Conservation (phyloP, 208 protist genomes). For the Herpetomonas samuelpessoai region DNA sequence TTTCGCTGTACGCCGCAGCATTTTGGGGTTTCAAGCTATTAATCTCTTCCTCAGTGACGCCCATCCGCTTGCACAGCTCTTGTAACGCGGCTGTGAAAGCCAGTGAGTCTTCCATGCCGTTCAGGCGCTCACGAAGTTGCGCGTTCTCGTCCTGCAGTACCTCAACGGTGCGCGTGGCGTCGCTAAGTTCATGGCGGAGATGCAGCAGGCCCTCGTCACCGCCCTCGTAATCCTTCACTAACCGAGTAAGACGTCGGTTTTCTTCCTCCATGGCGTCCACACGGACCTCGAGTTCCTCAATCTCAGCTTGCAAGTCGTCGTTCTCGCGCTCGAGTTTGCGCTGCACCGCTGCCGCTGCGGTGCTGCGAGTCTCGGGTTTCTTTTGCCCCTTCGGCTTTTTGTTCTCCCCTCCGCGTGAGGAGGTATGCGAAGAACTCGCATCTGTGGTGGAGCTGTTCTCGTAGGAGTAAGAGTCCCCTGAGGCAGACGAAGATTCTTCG, state of each 20-base stretch:
- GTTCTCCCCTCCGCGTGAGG: background rate
- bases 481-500: conserved; percentile 4
- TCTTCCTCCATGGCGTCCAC: conserved; percentile 67
- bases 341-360: conserved; percentile 14
- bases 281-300: conserved; percentile 65
- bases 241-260: conserved; percentile 42
- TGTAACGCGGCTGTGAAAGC: conserved; percentile 82
- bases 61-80: conserved; percentile 70
- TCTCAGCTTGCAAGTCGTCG: conserved; percentile 59
- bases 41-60: conserved; percentile 87
- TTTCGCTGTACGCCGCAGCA: conserved; percentile 60
- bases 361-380: background rate
- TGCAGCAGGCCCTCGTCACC: conserved; percentile 67
- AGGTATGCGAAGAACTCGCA: background rate
- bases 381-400: background rate
- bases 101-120: conserved; percentile 80
- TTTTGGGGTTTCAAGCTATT: conserved; percentile 68
- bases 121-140: conserved; percentile 78
- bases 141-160: conserved; percentile 71
- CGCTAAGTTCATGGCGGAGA: conserved; percentile 53
- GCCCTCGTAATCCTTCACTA: conserved; percentile 75
- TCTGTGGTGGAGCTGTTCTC: conserved; percentile 5
- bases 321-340: conserved; percentile 65
- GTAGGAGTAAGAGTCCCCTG: background rate
- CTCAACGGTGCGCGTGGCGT: conserved; percentile 61